These are phyloP conservation scores for Achaetomium macrosporum DNA, from an alignment of 2,329 filamentous ascomycete genomes.

Conservation along the genomic window DNA sequence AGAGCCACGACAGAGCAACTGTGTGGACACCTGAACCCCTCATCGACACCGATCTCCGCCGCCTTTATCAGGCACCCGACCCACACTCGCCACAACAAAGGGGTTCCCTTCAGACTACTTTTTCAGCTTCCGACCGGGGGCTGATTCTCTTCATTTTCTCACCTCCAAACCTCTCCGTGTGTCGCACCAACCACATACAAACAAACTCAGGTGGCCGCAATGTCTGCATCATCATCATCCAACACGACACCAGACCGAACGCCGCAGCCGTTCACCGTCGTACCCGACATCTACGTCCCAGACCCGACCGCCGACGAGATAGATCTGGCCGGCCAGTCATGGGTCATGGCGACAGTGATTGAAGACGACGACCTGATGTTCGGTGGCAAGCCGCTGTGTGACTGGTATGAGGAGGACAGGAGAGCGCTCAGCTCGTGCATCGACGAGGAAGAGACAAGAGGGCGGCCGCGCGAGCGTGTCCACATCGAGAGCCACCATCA, in stretches of 20 bases:
- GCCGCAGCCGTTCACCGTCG: conserved; percentile 19
- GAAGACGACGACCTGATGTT: conserved; percentile 58
- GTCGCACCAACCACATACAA: background rate
- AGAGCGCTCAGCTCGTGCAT: conserved; percentile 35
- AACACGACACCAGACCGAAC: conserved; percentile 19
- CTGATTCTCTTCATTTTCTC: background rate
- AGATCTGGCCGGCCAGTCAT: conserved; percentile 30
- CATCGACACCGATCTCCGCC: conserved; percentile 5
- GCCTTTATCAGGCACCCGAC: conserved; percentile 14
- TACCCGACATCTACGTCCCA: conserved; percentile 19
- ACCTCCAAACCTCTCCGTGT: background rate
- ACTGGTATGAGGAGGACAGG: conserved; percentile 56
- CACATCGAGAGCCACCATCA: conserved; percentile 21
- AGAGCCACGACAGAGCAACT: conserved; percentile 17
- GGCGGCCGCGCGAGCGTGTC: conserved; percentile 33
- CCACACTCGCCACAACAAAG: conserved; percentile 1
- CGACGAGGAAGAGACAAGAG: conserved; percentile 37
- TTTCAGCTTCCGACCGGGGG: background rate
- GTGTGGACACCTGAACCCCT: conserved; percentile 11
- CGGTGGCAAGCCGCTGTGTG: conserved; percentile 53
- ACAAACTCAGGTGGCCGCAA: conserved; percentile 5
- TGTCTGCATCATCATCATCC: conserved; percentile 25
- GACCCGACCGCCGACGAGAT: conserved; percentile 19
- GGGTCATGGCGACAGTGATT: conserved; percentile 52
- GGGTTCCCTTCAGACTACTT: background rate